Conservation (phyloP, 2,329 filamentous ascomycete genomes). For the Lachnellula suecica region DNA sequence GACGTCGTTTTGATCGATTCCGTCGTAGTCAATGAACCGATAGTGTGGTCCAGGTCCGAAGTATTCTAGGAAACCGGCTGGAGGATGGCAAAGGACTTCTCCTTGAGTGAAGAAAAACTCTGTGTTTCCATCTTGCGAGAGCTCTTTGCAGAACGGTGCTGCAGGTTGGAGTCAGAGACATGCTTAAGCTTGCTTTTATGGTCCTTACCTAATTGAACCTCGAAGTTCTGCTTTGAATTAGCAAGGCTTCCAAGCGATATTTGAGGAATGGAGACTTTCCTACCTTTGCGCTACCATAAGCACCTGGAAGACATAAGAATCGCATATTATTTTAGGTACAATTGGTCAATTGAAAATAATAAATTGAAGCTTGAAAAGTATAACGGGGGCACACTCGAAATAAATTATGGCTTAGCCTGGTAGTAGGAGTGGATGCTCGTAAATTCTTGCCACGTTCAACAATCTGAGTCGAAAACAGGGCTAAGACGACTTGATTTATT, state of each 20-base stretch:
- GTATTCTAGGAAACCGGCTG: conserved; percentile 52
- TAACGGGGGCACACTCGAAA: not conserved
- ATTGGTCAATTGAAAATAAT: not conserved
- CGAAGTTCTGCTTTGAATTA: conserved; percentile 46
- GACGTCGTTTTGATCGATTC: conserved; percentile 27
- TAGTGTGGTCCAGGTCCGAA: conserved; percentile 34
- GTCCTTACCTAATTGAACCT: conserved; percentile 48
- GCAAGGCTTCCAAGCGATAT: too few relatives aligned
- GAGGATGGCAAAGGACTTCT: conserved; percentile 45
- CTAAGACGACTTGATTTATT: too few relatives aligned
- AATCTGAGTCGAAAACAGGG: too few relatives aligned
- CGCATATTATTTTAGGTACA: conserved; percentile 40
- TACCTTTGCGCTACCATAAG: conserved; percentile 55
- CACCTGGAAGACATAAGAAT: conserved; percentile 56
- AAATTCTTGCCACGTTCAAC: too few relatives aligned
- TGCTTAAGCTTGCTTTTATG: not conserved
- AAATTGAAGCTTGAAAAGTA: not conserved
- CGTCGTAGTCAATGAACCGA: conserved; percentile 52
- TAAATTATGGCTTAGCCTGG: not conserved
- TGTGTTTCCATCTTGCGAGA: conserved; percentile 42
- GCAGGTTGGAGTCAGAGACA: not conserved
- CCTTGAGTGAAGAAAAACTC: conserved; percentile 53
- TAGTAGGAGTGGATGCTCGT: too few relatives aligned
- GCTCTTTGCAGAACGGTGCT: conserved; percentile 48
- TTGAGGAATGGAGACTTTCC: conserved; percentile 24